Evolutionary conservation across 1,284 basidiomycete genomes (phyloP).

Genomic region (Cerioporus squamosus): DNA sequence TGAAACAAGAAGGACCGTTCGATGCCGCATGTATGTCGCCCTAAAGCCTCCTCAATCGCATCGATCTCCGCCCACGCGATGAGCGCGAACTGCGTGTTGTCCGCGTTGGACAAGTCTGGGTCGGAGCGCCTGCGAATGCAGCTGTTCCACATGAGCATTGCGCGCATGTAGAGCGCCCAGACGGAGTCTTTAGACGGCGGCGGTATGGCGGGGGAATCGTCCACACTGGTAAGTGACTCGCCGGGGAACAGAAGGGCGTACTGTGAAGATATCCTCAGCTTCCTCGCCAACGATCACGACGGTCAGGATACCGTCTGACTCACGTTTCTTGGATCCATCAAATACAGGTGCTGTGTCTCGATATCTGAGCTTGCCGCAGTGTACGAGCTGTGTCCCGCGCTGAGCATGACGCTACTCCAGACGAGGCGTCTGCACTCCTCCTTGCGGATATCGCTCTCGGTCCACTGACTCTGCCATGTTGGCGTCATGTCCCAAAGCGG

Average conservation of each 20-base stretch:
- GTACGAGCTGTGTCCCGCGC: conserved; percentile 67
- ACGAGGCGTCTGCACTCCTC: conserved; percentile 72
- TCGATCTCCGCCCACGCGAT: conserved; percentile 73
- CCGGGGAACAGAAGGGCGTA: conserved; percentile 73
- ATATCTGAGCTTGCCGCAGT: conserved; percentile 47
- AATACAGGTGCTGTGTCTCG: conserved; percentile 54
- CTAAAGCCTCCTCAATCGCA: conserved; percentile 63
- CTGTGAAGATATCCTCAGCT: conserved; percentile 37
- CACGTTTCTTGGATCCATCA: conserved; percentile 70
- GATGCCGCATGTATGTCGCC: conserved; percentile 65
- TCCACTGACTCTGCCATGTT: conserved; percentile 62
- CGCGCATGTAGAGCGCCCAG: conserved; percentile 73
- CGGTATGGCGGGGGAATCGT: conserved; percentile 28
- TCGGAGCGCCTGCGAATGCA: conserved; percentile 64
- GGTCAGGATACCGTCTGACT: conserved; percentile 25
- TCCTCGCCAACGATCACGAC: no score
- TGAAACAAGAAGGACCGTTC: conserved; percentile 71
- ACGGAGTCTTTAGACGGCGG: conserved; percentile 60
- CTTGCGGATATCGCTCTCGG: conserved; percentile 64
- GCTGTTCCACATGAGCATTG: conserved; percentile 72
- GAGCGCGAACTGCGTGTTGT: conserved; percentile 65
- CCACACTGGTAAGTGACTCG: conserved; percentile 47
- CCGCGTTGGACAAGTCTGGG: conserved; percentile 41
- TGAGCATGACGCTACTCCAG: conserved; percentile 68
- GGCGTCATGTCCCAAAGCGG: conserved; percentile 69